Conservation (phyloP, 148 eudicot genomes). For the Rhododendron simsii region DNA sequence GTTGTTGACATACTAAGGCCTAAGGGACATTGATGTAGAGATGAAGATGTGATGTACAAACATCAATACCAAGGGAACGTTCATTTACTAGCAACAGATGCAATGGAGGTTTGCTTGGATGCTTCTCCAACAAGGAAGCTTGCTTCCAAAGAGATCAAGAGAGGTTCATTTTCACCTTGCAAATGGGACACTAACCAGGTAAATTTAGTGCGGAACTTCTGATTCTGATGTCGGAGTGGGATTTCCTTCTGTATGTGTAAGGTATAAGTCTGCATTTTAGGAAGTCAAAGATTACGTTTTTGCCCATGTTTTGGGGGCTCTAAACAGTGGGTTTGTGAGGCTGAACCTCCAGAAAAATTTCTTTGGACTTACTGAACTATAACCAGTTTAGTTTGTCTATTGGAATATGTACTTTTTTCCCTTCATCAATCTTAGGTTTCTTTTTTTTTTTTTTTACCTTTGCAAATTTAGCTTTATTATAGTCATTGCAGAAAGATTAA, state of each 20-base stretch:
- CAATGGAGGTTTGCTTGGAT: conserved; percentile 45
- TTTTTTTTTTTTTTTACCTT: not conserved
- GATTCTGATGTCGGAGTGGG: not conserved
- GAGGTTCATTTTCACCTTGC: conserved; percentile 67
- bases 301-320: not conserved
- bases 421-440: not conserved
- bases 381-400: not conserved
- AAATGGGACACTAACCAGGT: conserved; percentile 71
- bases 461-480: not conserved
- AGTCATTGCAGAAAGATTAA: not conserved
- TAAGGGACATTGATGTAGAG: conserved; percentile 31
- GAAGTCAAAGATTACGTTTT: not conserved
- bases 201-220: not conserved
- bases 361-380: not conserved
- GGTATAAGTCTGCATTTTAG: not conserved
- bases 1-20: not conserved
- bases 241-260: not conserved
- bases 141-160: conserved; percentile 55
- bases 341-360: not conserved
- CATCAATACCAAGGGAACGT: conserved; percentile 35
- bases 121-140: conserved; percentile 54
- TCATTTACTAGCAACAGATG: conserved; percentile 42
- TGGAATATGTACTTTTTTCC: not conserved
- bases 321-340: not conserved
- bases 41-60: conserved; percentile 37